Percentiles rank a stretch among this genome's conserved stretches.
Evolutionary conservation across 1,284 basidiomycete species (phyloP).

Genomic region (Sphagnurus paluster): DNA sequence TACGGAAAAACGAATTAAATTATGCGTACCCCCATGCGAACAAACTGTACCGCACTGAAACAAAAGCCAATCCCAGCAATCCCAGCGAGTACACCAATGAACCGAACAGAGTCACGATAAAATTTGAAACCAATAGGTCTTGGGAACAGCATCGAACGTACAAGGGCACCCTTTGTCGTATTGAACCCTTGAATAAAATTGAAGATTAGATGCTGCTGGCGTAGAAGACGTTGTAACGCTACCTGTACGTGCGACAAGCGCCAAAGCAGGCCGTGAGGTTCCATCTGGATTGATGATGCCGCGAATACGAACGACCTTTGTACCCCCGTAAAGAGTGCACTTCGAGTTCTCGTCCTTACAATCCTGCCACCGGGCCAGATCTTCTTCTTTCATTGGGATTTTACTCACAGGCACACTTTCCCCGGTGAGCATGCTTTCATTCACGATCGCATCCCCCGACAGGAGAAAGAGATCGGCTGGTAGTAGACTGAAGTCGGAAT

Average conservation of each 20-base stretch:
- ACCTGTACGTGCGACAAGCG: slow-evolving; percentile 91
- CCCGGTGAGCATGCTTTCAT: slow-evolving; percentile 98
- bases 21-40: slow-evolving; percentile 79
- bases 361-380: slow-evolving; percentile 70
- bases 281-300: slow-evolving; percentile 57
- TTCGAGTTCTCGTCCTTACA: slow-evolving; percentile 78
- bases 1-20: not conserved
- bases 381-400: slow-evolving; percentile 72
- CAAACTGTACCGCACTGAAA: slow-evolving; percentile 88
- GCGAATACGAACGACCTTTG: slow-evolving; percentile 90
- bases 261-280: slow-evolving; percentile 71
- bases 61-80: slow-evolving; percentile 90
- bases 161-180: slow-evolving; percentile 95
- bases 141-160: slow-evolving; percentile 98
- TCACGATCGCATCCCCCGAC: slow-evolving; percentile 95
- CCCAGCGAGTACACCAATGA: slow-evolving; percentile 89
- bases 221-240: slow-evolving; percentile 16
- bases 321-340: slow-evolving; percentile 91
- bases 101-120: slow-evolving; percentile 96
- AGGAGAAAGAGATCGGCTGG: slow-evolving; percentile 93
- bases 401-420: slow-evolving; percentile 96
- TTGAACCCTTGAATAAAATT: slow-evolving; percentile 70
- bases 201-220: slow-evolving; percentile 1
- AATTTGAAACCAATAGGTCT: slow-evolving; percentile 98
- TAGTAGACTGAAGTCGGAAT: slow-evolving; percentile 72